Evolutionary conservation across 257 asterid species (phyloP).

Genomic region (Plantago ovata): DNA sequence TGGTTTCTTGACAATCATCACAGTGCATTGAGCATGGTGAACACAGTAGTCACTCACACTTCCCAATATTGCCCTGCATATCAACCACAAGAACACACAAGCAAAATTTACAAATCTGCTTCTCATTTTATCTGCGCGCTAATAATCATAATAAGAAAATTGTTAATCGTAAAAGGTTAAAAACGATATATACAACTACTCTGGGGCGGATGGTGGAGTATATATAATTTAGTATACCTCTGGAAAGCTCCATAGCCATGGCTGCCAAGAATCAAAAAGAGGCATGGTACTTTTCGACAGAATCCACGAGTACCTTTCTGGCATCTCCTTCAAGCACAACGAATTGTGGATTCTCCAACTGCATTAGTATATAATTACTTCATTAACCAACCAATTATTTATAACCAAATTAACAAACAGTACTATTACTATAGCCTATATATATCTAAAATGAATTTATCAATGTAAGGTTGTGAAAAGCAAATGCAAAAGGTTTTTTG

Average conservation of each 20-base stretch:
- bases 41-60: constrained; percentile 1
- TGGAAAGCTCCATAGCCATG: constrained; percentile 37
- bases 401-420: too few species aligned
- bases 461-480: too few species aligned
- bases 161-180: too few species aligned
- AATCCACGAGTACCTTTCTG: constrained; percentile 23
- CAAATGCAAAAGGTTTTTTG: too few species aligned
- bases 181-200: too few species aligned
- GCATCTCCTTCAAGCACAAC: constrained; percentile 33
- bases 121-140: too few species aligned
- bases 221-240: constrained; percentile 10
- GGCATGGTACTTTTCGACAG: constrained; percentile 28
- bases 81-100: too few species aligned
- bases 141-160: too few species aligned
- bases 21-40: constrained; percentile 4
- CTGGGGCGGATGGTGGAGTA: too few species aligned
- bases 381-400: background rate
- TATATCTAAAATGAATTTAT: too few species aligned
- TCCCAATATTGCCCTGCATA: background rate
- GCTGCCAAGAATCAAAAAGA: constrained; percentile 40
- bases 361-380: background rate
- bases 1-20: background rate
- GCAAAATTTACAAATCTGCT: too few species aligned
- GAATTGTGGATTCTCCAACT: constrained; percentile 19
- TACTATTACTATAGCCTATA: too few species aligned